Evolutionary conservation across 148 eudicot genomes (phyloP), one percentile per base, ranked within the genome.

Genomic region (Cornus florida): DNA sequence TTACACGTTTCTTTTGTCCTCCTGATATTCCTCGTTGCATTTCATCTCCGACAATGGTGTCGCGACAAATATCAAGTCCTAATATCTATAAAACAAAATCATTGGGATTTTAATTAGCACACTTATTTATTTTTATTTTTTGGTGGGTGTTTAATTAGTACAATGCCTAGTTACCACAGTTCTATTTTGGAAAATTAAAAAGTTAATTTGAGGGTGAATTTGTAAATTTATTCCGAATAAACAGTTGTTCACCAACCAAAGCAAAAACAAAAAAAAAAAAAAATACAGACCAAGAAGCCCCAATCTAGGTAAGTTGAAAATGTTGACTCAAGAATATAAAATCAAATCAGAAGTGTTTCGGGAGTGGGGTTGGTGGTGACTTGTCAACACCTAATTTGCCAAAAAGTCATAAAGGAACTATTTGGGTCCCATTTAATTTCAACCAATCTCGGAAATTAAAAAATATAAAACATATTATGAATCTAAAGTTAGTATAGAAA

Each of bases 11-110:
- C 69, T 91, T 94, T 28, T 94, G 98, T 33, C 98, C 99, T 5
- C 99, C 99, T 2, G 99, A 96, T 41, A 97, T 94, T 48, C 99
- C 99, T 81, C 99, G 85, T 3, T 74, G 72, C 99, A 97, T 94
- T 39, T 91, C 98, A 77, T 97, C 95, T 20, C 99, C 99, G 28
- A 97, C 98, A 50, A 97, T 88, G 3, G 98, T 97, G 83, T 97
- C 98, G 5, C 95, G 93, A 64, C 99, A 97, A 65, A 93, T 90
- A 77, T 97, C 99, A 50, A 97, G 88, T 75, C 99, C 99, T 7
- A 97, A 65, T 70, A 97, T 94, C 99, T 97, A 87, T 38, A 46
- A 23, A 19, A 59, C 9, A 56, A 17, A 35, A 39, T 0, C 8
- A 20, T 17, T 62, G 23, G 23, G 66, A n/a, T 20, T 43, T 43